Evolutionary conservation across 352 stramenopile species (phyloP).

Genomic region (Globisporangium camurandrum): DNA sequence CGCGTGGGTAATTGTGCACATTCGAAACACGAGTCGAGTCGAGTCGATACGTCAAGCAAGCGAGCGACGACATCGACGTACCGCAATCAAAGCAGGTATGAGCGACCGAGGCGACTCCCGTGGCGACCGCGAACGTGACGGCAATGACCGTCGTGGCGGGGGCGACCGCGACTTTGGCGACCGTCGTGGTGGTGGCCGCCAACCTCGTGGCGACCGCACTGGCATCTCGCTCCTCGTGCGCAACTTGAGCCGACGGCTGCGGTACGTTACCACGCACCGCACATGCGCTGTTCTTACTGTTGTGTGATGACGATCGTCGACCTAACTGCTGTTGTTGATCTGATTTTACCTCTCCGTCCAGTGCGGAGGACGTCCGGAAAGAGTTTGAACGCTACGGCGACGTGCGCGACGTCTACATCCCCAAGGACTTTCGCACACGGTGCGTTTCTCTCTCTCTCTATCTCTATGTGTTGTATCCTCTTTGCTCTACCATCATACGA

Average conservation of each 20-base stretch:
- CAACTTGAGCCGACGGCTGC: slow-evolving; percentile 88
- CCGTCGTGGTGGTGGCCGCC: slow-evolving; percentile 2
- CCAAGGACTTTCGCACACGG: slow-evolving; percentile 91
- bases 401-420: slow-evolving; percentile 95
- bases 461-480: background rate
- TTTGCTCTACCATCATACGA: too few relatives aligned
- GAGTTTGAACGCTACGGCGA: slow-evolving; percentile 93
- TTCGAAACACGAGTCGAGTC: too few relatives aligned
- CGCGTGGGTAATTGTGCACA: too few relatives aligned
- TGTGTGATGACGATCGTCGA: background rate
- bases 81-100: slow-evolving; percentile 6
- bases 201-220: slow-evolving; percentile 32
- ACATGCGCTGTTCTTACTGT: background rate
- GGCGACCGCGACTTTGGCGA: background rate
- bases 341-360: slow-evolving; percentile 13
- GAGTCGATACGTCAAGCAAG: background rate
- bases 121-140: slow-evolving; percentile 7
- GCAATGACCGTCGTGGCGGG: slow-evolving; percentile 3
- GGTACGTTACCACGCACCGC: slow-evolving; percentile 25
- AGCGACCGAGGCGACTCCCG: slow-evolving; percentile 14
- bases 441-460: slow-evolving; percentile 15
- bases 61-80: background rate
- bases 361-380: slow-evolving; percentile 85
- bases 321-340: background rate
- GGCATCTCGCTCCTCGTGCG: slow-evolving; percentile 91